Base-by-base conservation (phyloP, 1,139 yeast species). In the Arxiozyma slooffiae region DNA sequence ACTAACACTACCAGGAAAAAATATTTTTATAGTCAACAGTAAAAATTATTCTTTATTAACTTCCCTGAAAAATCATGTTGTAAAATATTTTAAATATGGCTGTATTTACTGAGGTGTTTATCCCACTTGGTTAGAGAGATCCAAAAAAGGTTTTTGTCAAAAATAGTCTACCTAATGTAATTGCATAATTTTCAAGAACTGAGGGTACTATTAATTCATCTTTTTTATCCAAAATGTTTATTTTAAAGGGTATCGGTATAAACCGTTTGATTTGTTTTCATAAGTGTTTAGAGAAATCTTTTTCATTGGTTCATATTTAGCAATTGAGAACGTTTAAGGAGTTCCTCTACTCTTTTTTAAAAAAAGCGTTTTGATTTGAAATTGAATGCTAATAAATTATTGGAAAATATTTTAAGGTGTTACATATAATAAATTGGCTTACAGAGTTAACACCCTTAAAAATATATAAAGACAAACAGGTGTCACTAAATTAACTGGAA, bases 1-100 rank as follows among this genome's bases (percentile, higher is more conserved):
- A 80, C 86, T 17, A 96, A 20, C 20, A n/a, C 34, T 14, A 58
- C 71, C 71, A 5, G 49, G 76, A 76, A 38, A 73, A 54, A 85
- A 86, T 40, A 77, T 79, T 43, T 82, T 80, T 4, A 77, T 78
- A 59, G 75, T 81, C 49, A 85, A 83, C 37, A 85, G 85, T 53
- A 83, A 78, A 34, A 71, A 72, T 53, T 80, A 75, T 62, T 72
- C 80, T 55, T 79, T 81, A 64, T 70, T 80, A 49, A 77, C 80
- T 5, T 64, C 78, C 23, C 63, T 78, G 7, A 76, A 81, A 14
- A 73, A 81, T 46, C 74, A 76, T 60, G 71, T 79, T 43, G 64
- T 80, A 50, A 70, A 86, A 60, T 70, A 73, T 47, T 59, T 72
- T 6, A 83, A n/a, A 83, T 3, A 75, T 82, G 1, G 69, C 71